Percentiles rank a stretch among this genome's conserved stretches.
phyloP scores from a whole-genome alignment of 345 rosid genomes.

The Carallia pectinifolia region DNA sequence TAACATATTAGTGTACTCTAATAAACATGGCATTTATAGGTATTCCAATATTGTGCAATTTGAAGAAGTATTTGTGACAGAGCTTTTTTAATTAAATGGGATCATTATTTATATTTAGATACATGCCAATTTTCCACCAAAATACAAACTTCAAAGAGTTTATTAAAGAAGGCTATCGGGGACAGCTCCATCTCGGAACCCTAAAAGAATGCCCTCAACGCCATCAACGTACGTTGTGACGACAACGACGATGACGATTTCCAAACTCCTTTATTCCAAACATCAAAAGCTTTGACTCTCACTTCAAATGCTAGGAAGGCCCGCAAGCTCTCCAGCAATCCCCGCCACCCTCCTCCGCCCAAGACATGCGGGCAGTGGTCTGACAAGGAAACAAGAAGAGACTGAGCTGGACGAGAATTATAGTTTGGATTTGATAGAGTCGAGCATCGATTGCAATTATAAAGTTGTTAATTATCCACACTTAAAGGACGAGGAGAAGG shows the following conservation, averaged over 20 bases:
- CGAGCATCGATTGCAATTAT: slow-evolving; percentile 50
- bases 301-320: background rate
- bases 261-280: slow-evolving; percentile 47
- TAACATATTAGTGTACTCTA: background rate
- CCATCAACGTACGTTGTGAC: background rate
- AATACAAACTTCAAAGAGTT: too few species aligned
- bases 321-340: slow-evolving; percentile 16
- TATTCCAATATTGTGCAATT: too few species aligned
- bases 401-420: slow-evolving; percentile 24
- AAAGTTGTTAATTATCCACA: background rate
- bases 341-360: slow-evolving; percentile 24
- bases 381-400: slow-evolving; percentile 47
- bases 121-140: too few species aligned
- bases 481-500: background rate
- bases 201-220: background rate
- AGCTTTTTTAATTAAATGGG: too few species aligned
- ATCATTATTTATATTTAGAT: too few species aligned
- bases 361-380: slow-evolving; percentile 34
- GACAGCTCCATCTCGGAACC: too few species aligned
- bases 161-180: too few species aligned
- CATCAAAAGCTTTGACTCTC: slow-evolving; percentile 8
- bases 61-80: too few species aligned
- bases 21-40: too few species aligned
- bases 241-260: slow-evolving; percentile 56
- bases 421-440: slow-evolving; percentile 67